These are phyloP conservation scores for Lachancea nothofagi DNA, from an alignment of 805 yeast species.

Conservation along the genomic window DNA sequence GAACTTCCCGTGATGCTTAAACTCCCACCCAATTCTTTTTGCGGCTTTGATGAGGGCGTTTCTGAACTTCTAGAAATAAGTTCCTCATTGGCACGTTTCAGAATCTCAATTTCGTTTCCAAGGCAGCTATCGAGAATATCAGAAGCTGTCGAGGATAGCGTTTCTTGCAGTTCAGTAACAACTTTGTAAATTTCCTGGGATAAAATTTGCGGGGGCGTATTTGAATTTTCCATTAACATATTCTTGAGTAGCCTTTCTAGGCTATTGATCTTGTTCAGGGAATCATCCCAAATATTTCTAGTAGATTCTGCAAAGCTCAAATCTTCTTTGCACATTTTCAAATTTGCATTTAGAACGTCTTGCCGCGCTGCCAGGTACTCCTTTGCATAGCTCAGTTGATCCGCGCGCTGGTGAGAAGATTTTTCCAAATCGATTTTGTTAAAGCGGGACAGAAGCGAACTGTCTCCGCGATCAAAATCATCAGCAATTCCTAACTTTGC, in stretches of 20 bases:
- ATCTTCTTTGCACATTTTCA: slow-evolving; percentile 23
- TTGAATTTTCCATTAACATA: slow-evolving; percentile 2
- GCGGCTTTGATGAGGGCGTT: background rate
- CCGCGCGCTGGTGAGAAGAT: slow-evolving; percentile 7
- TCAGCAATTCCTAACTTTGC: slow-evolving; percentile 16
- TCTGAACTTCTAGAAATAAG: slow-evolving; percentile 3
- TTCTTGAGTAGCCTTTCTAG: slow-evolving; percentile 21
- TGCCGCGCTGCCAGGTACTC: slow-evolving; percentile 26
- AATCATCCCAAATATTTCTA: slow-evolving; percentile 24
- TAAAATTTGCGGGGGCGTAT: slow-evolving; percentile 1
- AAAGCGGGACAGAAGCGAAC: slow-evolving; percentile 13
- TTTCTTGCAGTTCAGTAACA: slow-evolving; percentile 2
- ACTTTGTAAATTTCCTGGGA: background rate
- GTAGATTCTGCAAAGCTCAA: slow-evolving; percentile 14
- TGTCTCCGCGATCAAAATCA: background rate
- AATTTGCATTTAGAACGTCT: slow-evolving; percentile 19
- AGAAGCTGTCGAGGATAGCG: background rate
- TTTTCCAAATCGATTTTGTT: background rate
- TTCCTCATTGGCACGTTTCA: slow-evolving; percentile 23
- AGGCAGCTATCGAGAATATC: slow-evolving; percentile 2
- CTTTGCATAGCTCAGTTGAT: slow-evolving; percentile 17
- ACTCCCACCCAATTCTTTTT: background rate
- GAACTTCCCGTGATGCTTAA: slow-evolving; percentile 18
- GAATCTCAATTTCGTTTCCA: slow-evolving; percentile 18
- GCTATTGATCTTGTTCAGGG: slow-evolving; percentile 14